phyloP scores from a whole-genome alignment of 345 rosid genomes.

The Arabis hirsuta region DNA sequence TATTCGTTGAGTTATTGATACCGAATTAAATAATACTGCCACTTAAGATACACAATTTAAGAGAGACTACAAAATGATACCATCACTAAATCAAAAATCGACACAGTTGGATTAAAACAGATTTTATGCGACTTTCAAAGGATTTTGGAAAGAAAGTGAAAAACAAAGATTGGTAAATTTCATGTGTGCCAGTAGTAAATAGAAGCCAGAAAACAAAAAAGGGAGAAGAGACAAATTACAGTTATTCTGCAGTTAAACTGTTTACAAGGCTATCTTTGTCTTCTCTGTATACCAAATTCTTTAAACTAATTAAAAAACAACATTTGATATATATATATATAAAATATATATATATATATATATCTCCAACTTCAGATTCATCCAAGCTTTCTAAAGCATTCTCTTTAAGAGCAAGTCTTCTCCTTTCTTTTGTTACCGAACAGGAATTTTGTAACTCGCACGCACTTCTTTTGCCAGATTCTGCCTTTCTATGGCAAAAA shows the following conservation, averaged over 20 bases:
- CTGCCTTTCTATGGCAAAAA: conserved; percentile 1
- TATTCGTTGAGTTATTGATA: no score
- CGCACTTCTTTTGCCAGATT: conserved; percentile 10
- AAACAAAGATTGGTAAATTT: not conserved
- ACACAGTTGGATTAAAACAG: no score
- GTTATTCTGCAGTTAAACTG: conserved; percentile 33
- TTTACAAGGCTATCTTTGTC: conserved; percentile 31
- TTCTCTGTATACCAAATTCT: conserved; percentile 39
- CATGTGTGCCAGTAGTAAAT: conserved; percentile 12
- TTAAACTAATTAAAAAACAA: conserved; percentile 39
- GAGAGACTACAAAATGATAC: no score
- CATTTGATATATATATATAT: conserved; percentile 16
- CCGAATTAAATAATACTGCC: no score
- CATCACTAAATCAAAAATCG: no score
- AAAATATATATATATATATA: conserved; percentile 2
- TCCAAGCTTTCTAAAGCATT: conserved; percentile 20
- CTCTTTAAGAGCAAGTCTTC: conserved; percentile 20
- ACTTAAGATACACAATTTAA: no score
- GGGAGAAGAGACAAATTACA: conserved; percentile 15
- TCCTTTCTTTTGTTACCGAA: not conserved
- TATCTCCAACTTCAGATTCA: conserved; percentile 16
- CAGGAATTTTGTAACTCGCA: conserved; percentile 6
- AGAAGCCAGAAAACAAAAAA: not conserved
- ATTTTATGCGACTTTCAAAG: no score
- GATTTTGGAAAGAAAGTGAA: not conserved